Percentiles rank a stretch among this genome's conserved stretches.
phyloP scores from a whole-genome alignment of 192 early-diverging fungal genomes.

The Borealophlyctis nickersoniae region DNA sequence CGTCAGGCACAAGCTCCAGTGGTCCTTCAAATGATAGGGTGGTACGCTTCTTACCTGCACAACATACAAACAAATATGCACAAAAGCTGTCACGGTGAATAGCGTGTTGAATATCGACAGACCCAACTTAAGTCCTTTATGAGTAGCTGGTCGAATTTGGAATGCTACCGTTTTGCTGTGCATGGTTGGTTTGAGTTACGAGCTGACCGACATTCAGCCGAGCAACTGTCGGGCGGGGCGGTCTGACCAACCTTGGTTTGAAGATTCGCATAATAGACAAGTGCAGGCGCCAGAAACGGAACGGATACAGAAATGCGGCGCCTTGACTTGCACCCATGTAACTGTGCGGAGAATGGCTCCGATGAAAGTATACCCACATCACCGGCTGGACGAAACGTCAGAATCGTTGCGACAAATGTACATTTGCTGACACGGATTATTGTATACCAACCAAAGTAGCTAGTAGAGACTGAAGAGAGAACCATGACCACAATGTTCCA shows the following conservation, averaged over 20 bases:
- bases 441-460: constrained; percentile 58
- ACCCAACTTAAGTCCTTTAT: constrained; percentile 58
- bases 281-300: constrained; percentile 68
- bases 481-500: constrained; percentile 41
- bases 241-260: constrained; percentile 39
- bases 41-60: constrained; percentile 41
- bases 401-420: too few species aligned
- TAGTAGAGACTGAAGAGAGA: constrained; percentile 55
- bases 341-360: constrained; percentile 38
- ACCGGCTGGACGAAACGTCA: too few species aligned
- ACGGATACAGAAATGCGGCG: constrained; percentile 48
- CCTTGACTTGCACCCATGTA: constrained; percentile 58
- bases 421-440: too few species aligned
- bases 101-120: constrained; percentile 67
- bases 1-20: neutral
- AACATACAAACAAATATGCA: constrained; percentile 66
- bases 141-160: constrained; percentile 46
- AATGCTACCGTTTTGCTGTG: constrained; percentile 58
- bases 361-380: constrained; percentile 33
- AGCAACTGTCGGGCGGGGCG: too few species aligned
- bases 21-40: constrained; percentile 56
- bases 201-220: neutral
- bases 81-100: constrained; percentile 67
- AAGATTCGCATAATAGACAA: constrained; percentile 55
- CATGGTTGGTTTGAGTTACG: neutral